A percentile compares a stretch with the other conserved stretches of the same genome.
These are phyloP conservation scores for Kuraishia molischiana DNA, from an alignment of 805 yeast species.

Conservation along the genomic window DNA sequence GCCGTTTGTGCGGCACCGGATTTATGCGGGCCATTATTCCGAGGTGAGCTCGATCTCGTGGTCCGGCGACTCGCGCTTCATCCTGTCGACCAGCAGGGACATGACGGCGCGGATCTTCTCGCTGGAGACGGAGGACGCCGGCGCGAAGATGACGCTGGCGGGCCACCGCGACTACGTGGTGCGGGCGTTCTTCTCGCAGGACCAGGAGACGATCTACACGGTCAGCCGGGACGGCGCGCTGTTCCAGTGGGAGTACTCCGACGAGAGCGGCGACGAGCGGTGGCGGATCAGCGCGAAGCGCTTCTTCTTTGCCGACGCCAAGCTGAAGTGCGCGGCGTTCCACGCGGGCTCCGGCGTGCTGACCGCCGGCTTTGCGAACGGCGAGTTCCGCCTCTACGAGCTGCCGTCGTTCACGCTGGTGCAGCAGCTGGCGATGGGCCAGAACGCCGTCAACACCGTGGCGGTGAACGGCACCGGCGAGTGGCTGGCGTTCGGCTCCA, in stretches of 20 bases:
- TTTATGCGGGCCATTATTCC: slow-evolving; percentile 87
- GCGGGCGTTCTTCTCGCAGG: slow-evolving; percentile 77
- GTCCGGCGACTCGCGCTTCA: slow-evolving; percentile 86
- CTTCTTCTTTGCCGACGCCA: slow-evolving; percentile 62
- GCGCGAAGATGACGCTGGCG: slow-evolving; percentile 74
- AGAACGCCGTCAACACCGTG: slow-evolving; percentile 77
- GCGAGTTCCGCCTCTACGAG: slow-evolving; percentile 88
- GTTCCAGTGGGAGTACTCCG: slow-evolving; percentile 79
- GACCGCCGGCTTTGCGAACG: slow-evolving; percentile 84
- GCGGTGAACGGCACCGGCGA: slow-evolving; percentile 79
- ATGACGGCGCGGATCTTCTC: slow-evolving; percentile 83
- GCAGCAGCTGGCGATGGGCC: slow-evolving; percentile 89
- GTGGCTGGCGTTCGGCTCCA: slow-evolving; percentile 94
- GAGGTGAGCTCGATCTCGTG: slow-evolving; percentile 73
- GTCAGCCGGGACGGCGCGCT: slow-evolving; percentile 92
- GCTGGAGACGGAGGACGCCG: slow-evolving; percentile 51
- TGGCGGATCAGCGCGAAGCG: slow-evolving; percentile 83
- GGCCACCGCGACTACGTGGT: slow-evolving; percentile 90
- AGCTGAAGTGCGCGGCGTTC: slow-evolving; percentile 75
- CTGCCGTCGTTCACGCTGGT: slow-evolving; percentile 69
- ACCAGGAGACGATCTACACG: slow-evolving; percentile 86
- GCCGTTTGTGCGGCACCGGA: slow-evolving; percentile 85
- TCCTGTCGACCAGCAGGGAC: slow-evolving; percentile 82
- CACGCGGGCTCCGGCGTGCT: slow-evolving; percentile 62
- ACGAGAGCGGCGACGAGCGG: slow-evolving; percentile 26